A percentile compares a stretch with the other conserved stretches of the same genome.
Conservation (phyloP, 2,329 filamentous ascomycete species). For the Knoxdaviesia proteae region DNA sequence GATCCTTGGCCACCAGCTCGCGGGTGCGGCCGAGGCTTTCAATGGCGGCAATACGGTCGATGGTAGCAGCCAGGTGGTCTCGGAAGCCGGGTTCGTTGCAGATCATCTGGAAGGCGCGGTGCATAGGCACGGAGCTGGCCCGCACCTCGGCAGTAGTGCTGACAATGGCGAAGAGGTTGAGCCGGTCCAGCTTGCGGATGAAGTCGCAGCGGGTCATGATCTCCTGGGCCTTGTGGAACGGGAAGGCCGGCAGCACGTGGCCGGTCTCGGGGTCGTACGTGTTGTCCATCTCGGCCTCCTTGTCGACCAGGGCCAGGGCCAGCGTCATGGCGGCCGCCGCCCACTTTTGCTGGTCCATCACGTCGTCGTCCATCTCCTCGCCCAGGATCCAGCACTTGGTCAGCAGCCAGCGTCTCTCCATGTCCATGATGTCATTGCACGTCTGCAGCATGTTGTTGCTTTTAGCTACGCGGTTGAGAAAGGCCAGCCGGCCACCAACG, state of each 20-base stretch:
- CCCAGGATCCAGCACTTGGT: slow-evolving; percentile 60
- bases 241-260: slow-evolving; percentile 60
- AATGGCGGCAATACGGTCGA: slow-evolving; percentile 76
- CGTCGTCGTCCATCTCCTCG: slow-evolving; percentile 74
- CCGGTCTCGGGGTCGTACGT: slow-evolving; percentile 46
- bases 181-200: slow-evolving; percentile 75
- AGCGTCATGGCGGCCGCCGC: slow-evolving; percentile 86
- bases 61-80: slow-evolving; percentile 58
- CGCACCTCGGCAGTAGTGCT: slow-evolving; percentile 71
- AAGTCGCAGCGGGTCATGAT: slow-evolving; percentile 96
- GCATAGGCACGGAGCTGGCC: slow-evolving; percentile 91
- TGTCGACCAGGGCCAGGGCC: slow-evolving; percentile 74
- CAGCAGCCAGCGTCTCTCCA: slow-evolving; percentile 57
- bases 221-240: slow-evolving; percentile 65
- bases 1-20: slow-evolving; percentile 85
- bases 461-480: slow-evolving; percentile 78
- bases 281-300: slow-evolving; percentile 43
- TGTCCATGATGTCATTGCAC: slow-evolving; percentile 48
- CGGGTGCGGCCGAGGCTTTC: slow-evolving; percentile 86
- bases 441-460: slow-evolving; percentile 58
- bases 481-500: slow-evolving; percentile 75
- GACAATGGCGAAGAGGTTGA: slow-evolving; percentile 79
- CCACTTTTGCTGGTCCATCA: slow-evolving; percentile 96
- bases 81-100: slow-evolving; percentile 60
- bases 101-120: slow-evolving; percentile 72